A percentile compares a stretch with the other conserved stretches of the same genome.
Evolutionary conservation across 1,139 yeast genomes (phyloP).

Genomic region (Geotrichum phurueaensis): DNA sequence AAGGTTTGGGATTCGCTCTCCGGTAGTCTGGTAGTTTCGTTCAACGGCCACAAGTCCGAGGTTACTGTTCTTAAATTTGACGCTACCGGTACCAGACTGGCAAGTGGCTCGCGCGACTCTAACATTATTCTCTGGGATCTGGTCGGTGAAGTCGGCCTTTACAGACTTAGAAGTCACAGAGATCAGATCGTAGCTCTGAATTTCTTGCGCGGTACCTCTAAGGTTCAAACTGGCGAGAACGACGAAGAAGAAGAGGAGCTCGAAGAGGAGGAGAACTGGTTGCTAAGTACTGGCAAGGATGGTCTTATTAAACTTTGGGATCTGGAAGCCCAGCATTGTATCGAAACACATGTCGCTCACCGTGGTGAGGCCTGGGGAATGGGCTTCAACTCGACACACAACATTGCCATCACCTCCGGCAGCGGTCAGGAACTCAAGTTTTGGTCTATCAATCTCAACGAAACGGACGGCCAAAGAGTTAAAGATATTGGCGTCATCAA

Average conservation of each 20-base stretch:
- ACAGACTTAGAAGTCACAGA: slow-evolving; percentile 81
- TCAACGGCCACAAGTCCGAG: slow-evolving; percentile 82
- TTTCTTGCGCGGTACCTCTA: slow-evolving; percentile 37
- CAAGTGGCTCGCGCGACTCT: slow-evolving; percentile 83
- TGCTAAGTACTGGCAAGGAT: slow-evolving; percentile 76
- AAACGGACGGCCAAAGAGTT: slow-evolving; percentile 51
- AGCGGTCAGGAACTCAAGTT: slow-evolving; percentile 75
- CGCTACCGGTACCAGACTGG: slow-evolving; percentile 70
- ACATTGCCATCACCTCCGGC: slow-evolving; percentile 58
- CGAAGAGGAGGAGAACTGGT: slow-evolving; percentile 46
- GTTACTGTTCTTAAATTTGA: slow-evolving; percentile 68
- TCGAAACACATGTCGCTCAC: slow-evolving; percentile 93
- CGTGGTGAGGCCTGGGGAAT: slow-evolving; percentile 89
- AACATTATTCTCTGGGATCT: slow-evolving; percentile 89
- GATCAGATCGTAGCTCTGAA: slow-evolving; percentile 75
- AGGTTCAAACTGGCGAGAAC: background rate
- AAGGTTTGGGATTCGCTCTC: slow-evolving; percentile 90
- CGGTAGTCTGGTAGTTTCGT: slow-evolving; percentile 65
- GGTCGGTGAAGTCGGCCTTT: slow-evolving; percentile 84
- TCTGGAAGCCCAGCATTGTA: slow-evolving; percentile 76
- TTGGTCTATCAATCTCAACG: slow-evolving; percentile 61
- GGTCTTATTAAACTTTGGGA: slow-evolving; percentile 94
- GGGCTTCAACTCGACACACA: slow-evolving; percentile 34
- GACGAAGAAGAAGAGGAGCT: slow-evolving; percentile 14
- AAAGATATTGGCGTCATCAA: slow-evolving; percentile 61